A percentile compares a stretch with the other conserved stretches of the same genome.
These are phyloP conservation scores for Amanita pallidorosea DNA, from an alignment of 768 basidiomycete genomes.

Conservation along the genomic window DNA sequence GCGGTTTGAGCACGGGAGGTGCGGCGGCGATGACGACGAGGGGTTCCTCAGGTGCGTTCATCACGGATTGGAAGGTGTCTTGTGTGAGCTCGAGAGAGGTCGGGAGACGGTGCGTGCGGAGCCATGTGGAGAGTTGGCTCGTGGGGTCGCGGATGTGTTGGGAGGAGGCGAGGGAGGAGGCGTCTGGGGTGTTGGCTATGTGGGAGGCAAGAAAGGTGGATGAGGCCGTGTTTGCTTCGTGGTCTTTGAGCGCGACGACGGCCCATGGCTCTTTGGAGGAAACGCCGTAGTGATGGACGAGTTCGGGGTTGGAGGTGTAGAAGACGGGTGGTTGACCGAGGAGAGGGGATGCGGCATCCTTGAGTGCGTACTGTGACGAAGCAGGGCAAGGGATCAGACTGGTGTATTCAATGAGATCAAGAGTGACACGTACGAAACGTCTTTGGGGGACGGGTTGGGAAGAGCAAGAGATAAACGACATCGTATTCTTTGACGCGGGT, in stretches of 20 bases:
- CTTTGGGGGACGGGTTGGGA: constrained; percentile 27
- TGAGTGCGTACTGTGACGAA: constrained; percentile 21
- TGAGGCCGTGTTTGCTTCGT: constrained; percentile 33
- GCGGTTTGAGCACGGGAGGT: constrained; percentile 22
- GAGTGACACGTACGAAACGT: constrained; percentile 20
- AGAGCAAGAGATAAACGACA: constrained; percentile 45
- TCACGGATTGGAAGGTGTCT: constrained; percentile 74
- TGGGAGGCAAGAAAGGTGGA: constrained; percentile 29
- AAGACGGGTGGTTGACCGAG: constrained; percentile 37
- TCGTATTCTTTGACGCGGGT: constrained; percentile 30
- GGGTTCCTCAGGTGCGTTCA: constrained; percentile 69
- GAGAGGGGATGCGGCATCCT: constrained; percentile 27
- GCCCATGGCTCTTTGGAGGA: constrained; percentile 34
- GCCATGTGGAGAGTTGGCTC: constrained; percentile 37
- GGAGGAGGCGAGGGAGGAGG: background rate
- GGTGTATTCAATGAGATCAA: background rate
- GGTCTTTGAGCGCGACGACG: constrained; percentile 60
- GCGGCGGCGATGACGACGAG: constrained; percentile 70
- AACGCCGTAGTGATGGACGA: constrained; percentile 26
- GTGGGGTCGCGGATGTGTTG: background rate
- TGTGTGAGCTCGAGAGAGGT: constrained; percentile 63
- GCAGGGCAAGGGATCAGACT: background rate
- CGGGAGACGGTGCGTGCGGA: constrained; percentile 63
- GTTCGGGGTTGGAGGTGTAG: constrained; percentile 25
- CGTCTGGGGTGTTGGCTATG: background rate